Evolutionary conservation across 2,329 filamentous ascomycete species (phyloP).

Genomic region (Botryotinia calthae): DNA sequence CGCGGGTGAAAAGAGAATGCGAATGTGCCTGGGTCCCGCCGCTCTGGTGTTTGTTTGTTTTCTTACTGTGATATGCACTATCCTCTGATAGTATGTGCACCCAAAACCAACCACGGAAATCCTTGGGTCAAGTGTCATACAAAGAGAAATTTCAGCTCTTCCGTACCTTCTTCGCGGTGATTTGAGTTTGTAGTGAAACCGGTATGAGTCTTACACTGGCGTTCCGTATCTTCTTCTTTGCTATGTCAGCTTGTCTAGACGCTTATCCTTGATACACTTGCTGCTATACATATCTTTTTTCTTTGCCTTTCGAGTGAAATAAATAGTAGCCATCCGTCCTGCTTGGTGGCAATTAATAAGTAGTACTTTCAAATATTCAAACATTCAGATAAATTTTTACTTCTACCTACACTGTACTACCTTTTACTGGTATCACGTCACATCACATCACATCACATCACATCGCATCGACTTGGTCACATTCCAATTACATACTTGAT

Average conservation of each 20-base stretch:
- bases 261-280: background rate
- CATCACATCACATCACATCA: background rate
- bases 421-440: background rate
- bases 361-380: background rate
- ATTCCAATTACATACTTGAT: background rate
- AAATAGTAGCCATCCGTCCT: background rate
- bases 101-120: background rate
- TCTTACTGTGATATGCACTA: background rate
- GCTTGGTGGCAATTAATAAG: background rate
- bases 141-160: conserved; percentile 4
- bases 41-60: background rate
- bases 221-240: conserved; percentile 14
- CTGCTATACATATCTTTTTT: background rate
- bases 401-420: background rate
- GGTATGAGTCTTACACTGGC: background rate
- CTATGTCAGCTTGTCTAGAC: background rate
- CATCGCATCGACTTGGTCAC: background rate
- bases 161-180: conserved; percentile 3
- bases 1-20: background rate
- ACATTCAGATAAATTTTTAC: background rate
- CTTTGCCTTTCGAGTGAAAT: conserved; percentile 15
- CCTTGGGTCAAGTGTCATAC: background rate
- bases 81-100: background rate
- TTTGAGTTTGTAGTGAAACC: background rate
- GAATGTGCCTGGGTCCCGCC: background rate